phyloP scores from a whole-genome alignment of 83 land plant species.

The Thuja plicata region DNA sequence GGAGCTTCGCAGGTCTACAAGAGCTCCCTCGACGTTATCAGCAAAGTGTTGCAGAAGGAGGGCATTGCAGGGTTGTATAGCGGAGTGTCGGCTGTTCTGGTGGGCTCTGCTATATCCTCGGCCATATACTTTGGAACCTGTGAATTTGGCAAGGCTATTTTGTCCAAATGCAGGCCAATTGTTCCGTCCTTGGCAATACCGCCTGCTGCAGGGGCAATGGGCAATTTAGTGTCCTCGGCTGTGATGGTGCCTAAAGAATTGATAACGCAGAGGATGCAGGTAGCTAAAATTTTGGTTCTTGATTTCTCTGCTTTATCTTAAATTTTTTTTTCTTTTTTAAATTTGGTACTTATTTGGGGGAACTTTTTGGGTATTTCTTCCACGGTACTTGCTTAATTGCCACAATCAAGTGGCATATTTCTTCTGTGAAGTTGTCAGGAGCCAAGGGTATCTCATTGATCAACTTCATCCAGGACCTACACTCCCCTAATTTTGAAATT shows the following conservation, averaged over 20 bases:
- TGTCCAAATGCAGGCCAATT: conserved; percentile 29
- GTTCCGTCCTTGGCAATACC: conserved; percentile 63
- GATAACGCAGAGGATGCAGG: conserved; percentile 87
- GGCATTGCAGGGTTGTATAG: conserved; percentile 81
- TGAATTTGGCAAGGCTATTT: conserved; percentile 77
- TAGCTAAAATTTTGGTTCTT: not conserved
- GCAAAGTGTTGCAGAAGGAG: conserved; percentile 43
- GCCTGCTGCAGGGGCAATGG: conserved; percentile 85
- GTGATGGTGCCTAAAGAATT: conserved; percentile 93
- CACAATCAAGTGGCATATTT: not conserved
- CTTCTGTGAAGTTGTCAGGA: not conserved
- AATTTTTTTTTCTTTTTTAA: not conserved
- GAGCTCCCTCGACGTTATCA: conserved; percentile 52
- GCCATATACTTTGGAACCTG: conserved; percentile 93
- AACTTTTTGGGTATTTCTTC: too few species aligned
- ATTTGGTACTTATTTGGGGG: not conserved
- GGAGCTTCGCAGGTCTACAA: conserved; percentile 62
- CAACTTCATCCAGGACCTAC: not conserved
- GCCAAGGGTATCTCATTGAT: not conserved
- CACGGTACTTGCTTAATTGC: not conserved
- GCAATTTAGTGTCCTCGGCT: conserved; percentile 81
- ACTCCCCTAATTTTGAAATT: not conserved
- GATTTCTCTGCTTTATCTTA: not conserved
- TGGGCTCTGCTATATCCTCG: conserved; percentile 82
- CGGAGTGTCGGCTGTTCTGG: conserved; percentile 84